phyloP scores from a whole-genome alignment of 2,329 filamentous ascomycete species.

The Bisporella sp. region DNA sequence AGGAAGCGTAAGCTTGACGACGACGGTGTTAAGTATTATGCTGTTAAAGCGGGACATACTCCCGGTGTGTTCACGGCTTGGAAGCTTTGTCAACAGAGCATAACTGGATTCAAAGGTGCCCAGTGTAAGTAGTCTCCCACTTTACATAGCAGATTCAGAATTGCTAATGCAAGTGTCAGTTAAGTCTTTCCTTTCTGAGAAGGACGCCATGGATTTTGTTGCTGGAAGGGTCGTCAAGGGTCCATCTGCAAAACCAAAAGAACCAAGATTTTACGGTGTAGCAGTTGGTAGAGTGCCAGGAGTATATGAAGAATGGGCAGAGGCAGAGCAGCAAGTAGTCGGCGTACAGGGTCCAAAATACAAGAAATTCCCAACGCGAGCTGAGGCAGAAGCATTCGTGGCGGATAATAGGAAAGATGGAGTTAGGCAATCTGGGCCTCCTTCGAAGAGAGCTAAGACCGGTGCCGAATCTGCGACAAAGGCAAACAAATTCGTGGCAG shows the following conservation, averaged over 20 bases:
- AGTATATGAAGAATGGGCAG: constrained; percentile 58
- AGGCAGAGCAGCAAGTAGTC: constrained; percentile 65
- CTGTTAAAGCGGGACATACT: constrained; percentile 47
- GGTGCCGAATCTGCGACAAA: constrained; percentile 1
- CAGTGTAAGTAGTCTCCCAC: constrained; percentile 47
- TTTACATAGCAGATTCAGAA: neutral
- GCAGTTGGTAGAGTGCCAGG: constrained; percentile 51
- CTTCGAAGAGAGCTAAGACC: constrained; percentile 13
- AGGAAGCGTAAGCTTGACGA: constrained; percentile 23
- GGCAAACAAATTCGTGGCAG: constrained; percentile 19
- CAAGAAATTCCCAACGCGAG: constrained; percentile 59
- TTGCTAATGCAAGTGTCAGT: constrained; percentile 38
- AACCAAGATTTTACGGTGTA: constrained; percentile 51
- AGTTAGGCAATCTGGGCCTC: constrained; percentile 8
- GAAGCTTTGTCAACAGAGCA: constrained; percentile 55
- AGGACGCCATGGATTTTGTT: constrained; percentile 75
- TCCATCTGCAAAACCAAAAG: constrained; percentile 23
- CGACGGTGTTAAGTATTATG: constrained; percentile 48
- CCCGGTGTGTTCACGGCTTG: constrained; percentile 58
- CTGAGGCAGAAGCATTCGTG: constrained; percentile 76
- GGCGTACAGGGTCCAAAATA: constrained; percentile 65
- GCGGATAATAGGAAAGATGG: constrained; percentile 27
- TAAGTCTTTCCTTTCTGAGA: constrained; percentile 67
- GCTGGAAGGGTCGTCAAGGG: constrained; percentile 44
- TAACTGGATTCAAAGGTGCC: constrained; percentile 54